Conservation (phyloP, 768 basidiomycete species). For the Tricholoma flavovirens region DNA sequence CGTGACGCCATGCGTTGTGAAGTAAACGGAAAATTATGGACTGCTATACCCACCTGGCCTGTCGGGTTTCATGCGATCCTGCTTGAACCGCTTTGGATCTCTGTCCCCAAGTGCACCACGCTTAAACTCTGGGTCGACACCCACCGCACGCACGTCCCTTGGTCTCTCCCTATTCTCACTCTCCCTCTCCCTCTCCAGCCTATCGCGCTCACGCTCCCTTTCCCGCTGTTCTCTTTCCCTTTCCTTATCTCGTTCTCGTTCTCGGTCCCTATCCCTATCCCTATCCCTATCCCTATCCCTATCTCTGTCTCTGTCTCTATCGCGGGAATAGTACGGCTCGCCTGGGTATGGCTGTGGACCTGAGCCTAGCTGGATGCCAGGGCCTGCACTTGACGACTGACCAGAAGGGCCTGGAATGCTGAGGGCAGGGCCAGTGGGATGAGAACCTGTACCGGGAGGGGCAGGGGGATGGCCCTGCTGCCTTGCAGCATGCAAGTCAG, state of each 20-base stretch:
- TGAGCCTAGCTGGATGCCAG: constrained; percentile 13
- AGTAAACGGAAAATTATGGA: background rate
- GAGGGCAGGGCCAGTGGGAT: constrained; percentile 15
- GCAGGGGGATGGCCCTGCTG: constrained; percentile 14
- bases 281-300: constrained; percentile 19
- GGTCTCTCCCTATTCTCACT: constrained; percentile 14
- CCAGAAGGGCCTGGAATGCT: constrained; percentile 15
- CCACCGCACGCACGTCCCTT: constrained; percentile 8
- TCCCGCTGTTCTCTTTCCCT: constrained; percentile 20
- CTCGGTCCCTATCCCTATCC: constrained; percentile 14
- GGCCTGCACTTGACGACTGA: constrained; percentile 10
- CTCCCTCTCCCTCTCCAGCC: constrained; percentile 23
- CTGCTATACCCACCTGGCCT: constrained; percentile 23
- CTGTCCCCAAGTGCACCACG: constrained; percentile 41
- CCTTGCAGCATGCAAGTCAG: constrained; percentile 55
- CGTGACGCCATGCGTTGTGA: background rate
- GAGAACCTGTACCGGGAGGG: constrained; percentile 14
- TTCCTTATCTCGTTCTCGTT: constrained; percentile 17
- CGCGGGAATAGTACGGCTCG: constrained; percentile 19
- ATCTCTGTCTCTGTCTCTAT: constrained; percentile 19
- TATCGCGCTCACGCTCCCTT: constrained; percentile 35
- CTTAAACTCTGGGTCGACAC: constrained; percentile 21
- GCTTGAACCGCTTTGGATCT: constrained; percentile 59
- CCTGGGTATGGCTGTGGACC: constrained; percentile 13
- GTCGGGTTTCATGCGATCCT: constrained; percentile 32